A percentile compares a stretch with the other conserved stretches of the same genome.
These are phyloP conservation scores for Hypoxylon sp. DNA, from an alignment of 2,329 filamentous ascomycete species.

Conservation along the genomic window DNA sequence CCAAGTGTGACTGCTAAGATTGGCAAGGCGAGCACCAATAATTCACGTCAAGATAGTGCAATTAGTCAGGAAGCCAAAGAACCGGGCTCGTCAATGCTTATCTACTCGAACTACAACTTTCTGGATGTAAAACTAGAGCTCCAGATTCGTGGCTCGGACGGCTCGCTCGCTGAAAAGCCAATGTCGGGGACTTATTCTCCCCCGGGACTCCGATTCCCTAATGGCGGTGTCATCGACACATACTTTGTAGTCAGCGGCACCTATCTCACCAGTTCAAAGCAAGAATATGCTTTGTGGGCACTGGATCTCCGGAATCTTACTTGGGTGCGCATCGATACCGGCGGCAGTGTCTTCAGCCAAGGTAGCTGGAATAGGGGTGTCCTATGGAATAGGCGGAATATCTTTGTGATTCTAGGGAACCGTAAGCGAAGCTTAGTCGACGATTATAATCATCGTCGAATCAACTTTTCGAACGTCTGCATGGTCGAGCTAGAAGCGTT, in stretches of 20 bases:
- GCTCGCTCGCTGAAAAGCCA: slow-evolving; percentile 84
- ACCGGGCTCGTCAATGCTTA: slow-evolving; percentile 82
- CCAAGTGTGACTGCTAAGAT: slow-evolving; percentile 75
- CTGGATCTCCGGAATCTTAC: slow-evolving; percentile 88
- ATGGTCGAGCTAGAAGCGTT: slow-evolving; percentile 98
- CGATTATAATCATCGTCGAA: slow-evolving; percentile 96
- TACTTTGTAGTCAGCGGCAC: slow-evolving; percentile 98
- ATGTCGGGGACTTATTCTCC: slow-evolving; percentile 92
- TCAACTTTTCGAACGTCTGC: slow-evolving; percentile 97
- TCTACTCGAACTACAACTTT: slow-evolving; percentile 99
- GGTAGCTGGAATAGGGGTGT: slow-evolving; percentile 98
- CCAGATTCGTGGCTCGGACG: slow-evolving; percentile 87
- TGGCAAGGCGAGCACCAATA: slow-evolving; percentile 68
- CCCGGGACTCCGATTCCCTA: slow-evolving; percentile 93
- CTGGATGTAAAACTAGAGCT: slow-evolving; percentile 96
- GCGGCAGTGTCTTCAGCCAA: slow-evolving; percentile 92
- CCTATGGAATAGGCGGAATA: slow-evolving; percentile 92
- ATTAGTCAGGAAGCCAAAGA: slow-evolving; percentile 69
- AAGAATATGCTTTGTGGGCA: slow-evolving; percentile 98
- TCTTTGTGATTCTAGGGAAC: slow-evolving; percentile 95
- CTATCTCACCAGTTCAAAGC: slow-evolving; percentile 96
- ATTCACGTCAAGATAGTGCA: slow-evolving; percentile 59
- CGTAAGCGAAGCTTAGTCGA: slow-evolving; percentile 94
- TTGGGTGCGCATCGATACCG: slow-evolving; percentile 96
- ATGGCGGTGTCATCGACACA: slow-evolving; percentile 93